Evolutionary conservation across 441 rosid genomes (phyloP), one percentile per base, ranked within the genome.

Genomic region (Erodium moschatum): DNA sequence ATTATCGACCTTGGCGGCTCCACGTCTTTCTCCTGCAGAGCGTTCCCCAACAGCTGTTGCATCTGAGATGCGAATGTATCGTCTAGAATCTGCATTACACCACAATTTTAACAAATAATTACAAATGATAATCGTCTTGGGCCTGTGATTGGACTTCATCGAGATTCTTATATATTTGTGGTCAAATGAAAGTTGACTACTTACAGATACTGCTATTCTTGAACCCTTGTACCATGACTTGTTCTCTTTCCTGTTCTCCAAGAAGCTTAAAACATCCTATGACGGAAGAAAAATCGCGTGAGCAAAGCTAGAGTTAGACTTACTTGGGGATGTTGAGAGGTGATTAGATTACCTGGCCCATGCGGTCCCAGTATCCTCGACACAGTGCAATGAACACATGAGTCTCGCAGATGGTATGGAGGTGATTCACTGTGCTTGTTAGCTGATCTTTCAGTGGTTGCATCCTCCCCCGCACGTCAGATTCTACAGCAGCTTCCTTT

Each of bases 181-280:
- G 31, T 29, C 50, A 2, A 44, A 44, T 44, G 4, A 11, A 10
- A 48, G 35, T 29, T 27, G 15, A 29, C 84, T 67, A 87, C 96
- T 81, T 83, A 89, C 96, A 58, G 91, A 87, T 27, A 91, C 91
- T 20, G 97, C 90, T 70, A 91, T 81, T 69, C 88, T 84, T n/a
- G 99, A 87, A 70, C 97, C 96, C 82, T 90, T 94, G 65, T 94
- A 91, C 97, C 99, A 94, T 2, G 97, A 93, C 82, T 90, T 83
- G 74, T 93, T 93, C 83, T 91, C 98, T 73, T 91, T 93, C 82
- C 96, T 80, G 85, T 88, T 89, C 85, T 89, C 97, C 83, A 93
- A 70, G 84, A 93, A 89, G 78, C 81, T 86, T 33, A 93, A 81
- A 67, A 93, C 86, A 70, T 91, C 97, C 98, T 92, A 86, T 27